Percentiles rank a stretch among this genome's conserved stretches.
These are phyloP conservation scores for Leucocoprinus birnbaumii DNA, from an alignment of 768 basidiomycete genomes.

Conservation along the genomic window DNA sequence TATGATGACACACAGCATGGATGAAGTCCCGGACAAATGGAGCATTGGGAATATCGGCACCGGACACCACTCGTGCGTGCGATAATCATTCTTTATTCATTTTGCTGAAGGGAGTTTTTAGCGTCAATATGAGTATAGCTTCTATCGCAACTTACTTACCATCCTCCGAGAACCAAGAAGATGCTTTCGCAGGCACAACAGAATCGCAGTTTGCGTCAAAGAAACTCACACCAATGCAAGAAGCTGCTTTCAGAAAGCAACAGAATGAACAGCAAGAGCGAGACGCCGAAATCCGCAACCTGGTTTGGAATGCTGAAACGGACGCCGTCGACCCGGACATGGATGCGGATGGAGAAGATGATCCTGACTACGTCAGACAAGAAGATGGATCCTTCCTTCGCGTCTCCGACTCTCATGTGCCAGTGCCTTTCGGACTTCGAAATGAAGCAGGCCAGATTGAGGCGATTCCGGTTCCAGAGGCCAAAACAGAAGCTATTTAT, in stretches of 20 bases:
- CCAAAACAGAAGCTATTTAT: conserved; percentile 43
- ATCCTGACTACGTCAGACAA: conserved; percentile 38
- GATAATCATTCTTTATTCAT: background rate
- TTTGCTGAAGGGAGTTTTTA: conserved; percentile 21
- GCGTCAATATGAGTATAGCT: conserved; percentile 68
- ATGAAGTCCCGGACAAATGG: conserved; percentile 74
- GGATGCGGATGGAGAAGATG: conserved; percentile 63
- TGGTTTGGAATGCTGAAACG: conserved; percentile 63
- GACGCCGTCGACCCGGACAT: conserved; percentile 45
- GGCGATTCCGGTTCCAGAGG: conserved; percentile 30
- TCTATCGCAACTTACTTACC: conserved; percentile 78
- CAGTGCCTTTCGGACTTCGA: conserved; percentile 55
- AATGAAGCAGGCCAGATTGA: conserved; percentile 53
- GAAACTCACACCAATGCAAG: conserved; percentile 54
- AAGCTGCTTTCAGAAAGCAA: conserved; percentile 46
- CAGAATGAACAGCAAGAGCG: conserved; percentile 57
- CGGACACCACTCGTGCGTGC: conserved; percentile 67
- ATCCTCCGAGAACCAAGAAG: conserved; percentile 55
- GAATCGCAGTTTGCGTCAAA: conserved; percentile 26
- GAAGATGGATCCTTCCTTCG: conserved; percentile 32
- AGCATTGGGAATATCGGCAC: conserved; percentile 66
- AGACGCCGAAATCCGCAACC: conserved; percentile 59
- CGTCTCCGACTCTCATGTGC: conserved; percentile 21
- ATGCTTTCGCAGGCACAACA: conserved; percentile 49
- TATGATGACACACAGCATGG: conserved; percentile 72